Percentiles rank a stretch among this genome's conserved stretches.
Evolutionary conservation across 306 rosid genomes (phyloP).

Genomic region (Ceratonia siliqua): DNA sequence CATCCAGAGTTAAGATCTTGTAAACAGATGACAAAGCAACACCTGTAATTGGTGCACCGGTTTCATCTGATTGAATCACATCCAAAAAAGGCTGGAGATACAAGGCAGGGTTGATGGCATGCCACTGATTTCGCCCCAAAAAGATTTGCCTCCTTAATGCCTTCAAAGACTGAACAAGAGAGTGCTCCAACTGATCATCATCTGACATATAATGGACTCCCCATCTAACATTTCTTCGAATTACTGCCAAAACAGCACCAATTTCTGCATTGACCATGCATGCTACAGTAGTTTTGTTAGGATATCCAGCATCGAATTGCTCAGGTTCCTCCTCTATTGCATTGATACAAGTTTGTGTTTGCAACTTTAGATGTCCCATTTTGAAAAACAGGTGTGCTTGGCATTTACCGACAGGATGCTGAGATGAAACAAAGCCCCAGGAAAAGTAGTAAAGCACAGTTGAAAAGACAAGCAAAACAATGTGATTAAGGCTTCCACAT

Average conservation of each 20-base stretch:
- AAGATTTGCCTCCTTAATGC: constrained; percentile 73
- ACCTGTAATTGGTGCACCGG: constrained; percentile 96
- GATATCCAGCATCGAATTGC: constrained; percentile 47
- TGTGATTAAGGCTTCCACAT: neutral
- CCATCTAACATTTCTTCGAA: constrained; percentile 98
- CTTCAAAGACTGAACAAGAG: constrained; percentile 82
- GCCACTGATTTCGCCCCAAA: constrained; percentile 85
- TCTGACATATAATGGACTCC: constrained; percentile 88
- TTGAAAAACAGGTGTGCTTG: constrained; percentile 35
- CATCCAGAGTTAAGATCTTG: constrained; percentile 89
- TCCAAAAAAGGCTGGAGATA: constrained; percentile 94
- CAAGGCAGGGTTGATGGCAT: constrained; percentile 70
- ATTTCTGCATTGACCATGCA: constrained; percentile 97
- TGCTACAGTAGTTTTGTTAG: constrained; percentile 68
- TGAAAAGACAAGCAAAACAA: constrained; percentile 7
- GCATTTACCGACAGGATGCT: constrained; percentile 27
- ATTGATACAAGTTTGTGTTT: constrained; percentile 52
- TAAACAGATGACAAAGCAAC: constrained; percentile 88
- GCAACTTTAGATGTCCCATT: constrained; percentile 78
- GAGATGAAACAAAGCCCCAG: constrained; percentile 14
- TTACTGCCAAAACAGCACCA: constrained; percentile 94
- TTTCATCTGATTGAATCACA: constrained; percentile 92
- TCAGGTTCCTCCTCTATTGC: constrained; percentile 76
- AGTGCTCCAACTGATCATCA: constrained; percentile 93
- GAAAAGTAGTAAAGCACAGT: constrained; percentile 15